Conservation (phyloP, 768 basidiomycete genomes). For the Cubamyces lactineus region DNA sequence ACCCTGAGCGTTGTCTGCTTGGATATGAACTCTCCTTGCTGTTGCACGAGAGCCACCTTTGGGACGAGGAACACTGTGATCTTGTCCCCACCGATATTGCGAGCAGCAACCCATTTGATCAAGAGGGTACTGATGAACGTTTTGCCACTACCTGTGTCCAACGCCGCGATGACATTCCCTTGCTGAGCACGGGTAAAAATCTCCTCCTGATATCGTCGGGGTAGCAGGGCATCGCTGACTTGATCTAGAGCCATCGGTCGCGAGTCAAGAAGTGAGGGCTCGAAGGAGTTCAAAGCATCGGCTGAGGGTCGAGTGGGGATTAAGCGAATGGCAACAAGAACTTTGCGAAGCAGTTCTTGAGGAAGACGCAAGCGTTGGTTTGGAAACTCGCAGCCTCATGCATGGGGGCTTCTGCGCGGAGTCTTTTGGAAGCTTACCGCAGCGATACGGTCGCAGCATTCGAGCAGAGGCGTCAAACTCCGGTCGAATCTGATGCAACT, state of each 20-base stretch:
- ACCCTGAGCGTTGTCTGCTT: conserved; percentile 70
- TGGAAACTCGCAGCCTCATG: too few species aligned
- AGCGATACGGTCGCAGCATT: neutral
- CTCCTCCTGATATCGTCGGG: conserved; percentile 58
- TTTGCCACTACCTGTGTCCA: conserved; percentile 66
- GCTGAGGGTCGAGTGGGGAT: neutral
- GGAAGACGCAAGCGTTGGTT: neutral
- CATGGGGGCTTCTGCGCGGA: neutral
- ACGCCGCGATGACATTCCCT: conserved; percentile 58
- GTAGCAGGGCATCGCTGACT: conserved; percentile 45
- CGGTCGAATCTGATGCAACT: too few species aligned
- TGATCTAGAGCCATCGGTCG: conserved; percentile 26
- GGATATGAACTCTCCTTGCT: conserved; percentile 71
- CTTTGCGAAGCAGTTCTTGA: neutral
- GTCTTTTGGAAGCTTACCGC: neutral
- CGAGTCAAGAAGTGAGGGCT: neutral
- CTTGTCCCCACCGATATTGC: conserved; percentile 54
- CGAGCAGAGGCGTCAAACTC: neutral
- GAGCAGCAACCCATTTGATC: conserved; percentile 72
- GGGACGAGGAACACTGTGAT: conserved; percentile 83
- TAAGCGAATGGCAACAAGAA: neutral
- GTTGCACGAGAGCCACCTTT: conserved; percentile 82
- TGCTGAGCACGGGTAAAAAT: conserved; percentile 55
- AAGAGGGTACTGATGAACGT: conserved; percentile 63
- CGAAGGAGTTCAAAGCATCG: neutral